Conservation (phyloP, 495 filamentous ascomycete genomes). For the Bacidia gigantensis region DNA sequence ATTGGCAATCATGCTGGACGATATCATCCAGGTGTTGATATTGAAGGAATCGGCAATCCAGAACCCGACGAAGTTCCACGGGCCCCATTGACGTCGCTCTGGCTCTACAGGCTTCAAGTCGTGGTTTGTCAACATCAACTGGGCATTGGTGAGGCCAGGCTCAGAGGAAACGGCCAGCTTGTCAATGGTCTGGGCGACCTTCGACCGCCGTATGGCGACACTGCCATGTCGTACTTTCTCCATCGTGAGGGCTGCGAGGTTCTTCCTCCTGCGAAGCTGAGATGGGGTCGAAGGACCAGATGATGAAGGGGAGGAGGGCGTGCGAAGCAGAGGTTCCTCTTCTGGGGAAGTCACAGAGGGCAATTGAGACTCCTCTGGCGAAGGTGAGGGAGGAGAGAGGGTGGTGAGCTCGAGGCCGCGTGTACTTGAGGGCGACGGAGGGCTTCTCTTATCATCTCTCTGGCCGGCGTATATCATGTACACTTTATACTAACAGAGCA, state of each 20-base stretch:
- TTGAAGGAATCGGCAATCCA: conserved; percentile 94
- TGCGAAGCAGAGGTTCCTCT: conserved; percentile 1
- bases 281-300: neutral
- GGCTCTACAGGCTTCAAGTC: conserved; percentile 84
- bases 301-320: neutral
- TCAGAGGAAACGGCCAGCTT: conserved; percentile 62
- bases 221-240: conserved; percentile 21
- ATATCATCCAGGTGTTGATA: conserved; percentile 98
- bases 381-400: neutral
- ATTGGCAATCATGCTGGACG: conserved; percentile 61
- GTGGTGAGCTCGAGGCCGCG: conserved; percentile 7
- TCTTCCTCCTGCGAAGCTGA: neutral
- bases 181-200: conserved; percentile 15
- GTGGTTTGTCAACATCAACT: conserved; percentile 83
- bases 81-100: conserved; percentile 70
- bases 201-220: conserved; percentile 7
- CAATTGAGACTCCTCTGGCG: neutral
- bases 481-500: neutral
- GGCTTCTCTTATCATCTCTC: conserved; percentile 1
- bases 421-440: neutral
- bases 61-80: conserved; percentile 82
- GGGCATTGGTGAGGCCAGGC: conserved; percentile 64
- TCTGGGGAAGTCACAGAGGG: neutral
- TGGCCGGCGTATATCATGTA: neutral
- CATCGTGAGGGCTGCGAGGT: conserved; percentile 16